Evolutionary conservation across 306 rosid genomes (phyloP).

Genomic region (Hippophae rhamnoides): DNA sequence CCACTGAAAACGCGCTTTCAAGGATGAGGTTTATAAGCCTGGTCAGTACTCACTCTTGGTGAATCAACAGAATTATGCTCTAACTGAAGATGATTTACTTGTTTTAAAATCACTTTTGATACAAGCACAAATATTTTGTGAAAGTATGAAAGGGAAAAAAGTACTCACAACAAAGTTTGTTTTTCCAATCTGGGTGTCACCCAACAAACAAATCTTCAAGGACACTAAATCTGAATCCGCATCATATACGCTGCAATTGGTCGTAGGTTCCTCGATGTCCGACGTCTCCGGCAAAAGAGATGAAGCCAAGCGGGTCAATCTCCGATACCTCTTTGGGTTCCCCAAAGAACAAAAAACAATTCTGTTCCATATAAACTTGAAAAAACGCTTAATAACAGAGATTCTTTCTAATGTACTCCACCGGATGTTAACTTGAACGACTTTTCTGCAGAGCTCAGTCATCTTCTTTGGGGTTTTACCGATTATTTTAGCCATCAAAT

Average conservation of each 20-base stretch:
- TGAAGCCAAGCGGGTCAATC: slow-evolving; percentile 25
- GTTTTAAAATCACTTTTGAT: no score
- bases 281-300: slow-evolving; percentile 5
- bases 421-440: slow-evolving; percentile 43
- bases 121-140: background rate
- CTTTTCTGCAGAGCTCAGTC: slow-evolving; percentile 54
- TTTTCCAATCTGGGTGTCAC: slow-evolving; percentile 90
- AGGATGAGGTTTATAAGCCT: no score
- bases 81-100: no score
- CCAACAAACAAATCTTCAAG: slow-evolving; percentile 80
- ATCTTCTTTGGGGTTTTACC: slow-evolving; percentile 38
- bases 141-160: background rate
- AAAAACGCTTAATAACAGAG: slow-evolving; percentile 53
- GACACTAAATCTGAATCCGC: slow-evolving; percentile 72
- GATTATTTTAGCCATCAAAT: slow-evolving; percentile 28
- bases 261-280: slow-evolving; percentile 16
- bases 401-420: slow-evolving; percentile 44
- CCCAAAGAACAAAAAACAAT: slow-evolving; percentile 58
- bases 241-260: slow-evolving; percentile 24
- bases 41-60: no score
- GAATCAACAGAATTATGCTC: no score
- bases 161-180: slow-evolving; percentile 72
- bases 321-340: slow-evolving; percentile 31
- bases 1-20: no score
- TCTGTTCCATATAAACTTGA: slow-evolving; percentile 63